Evolutionary conservation across 139 green algal genomes (phyloP).

Genomic region (Chlorella sp.): DNA sequence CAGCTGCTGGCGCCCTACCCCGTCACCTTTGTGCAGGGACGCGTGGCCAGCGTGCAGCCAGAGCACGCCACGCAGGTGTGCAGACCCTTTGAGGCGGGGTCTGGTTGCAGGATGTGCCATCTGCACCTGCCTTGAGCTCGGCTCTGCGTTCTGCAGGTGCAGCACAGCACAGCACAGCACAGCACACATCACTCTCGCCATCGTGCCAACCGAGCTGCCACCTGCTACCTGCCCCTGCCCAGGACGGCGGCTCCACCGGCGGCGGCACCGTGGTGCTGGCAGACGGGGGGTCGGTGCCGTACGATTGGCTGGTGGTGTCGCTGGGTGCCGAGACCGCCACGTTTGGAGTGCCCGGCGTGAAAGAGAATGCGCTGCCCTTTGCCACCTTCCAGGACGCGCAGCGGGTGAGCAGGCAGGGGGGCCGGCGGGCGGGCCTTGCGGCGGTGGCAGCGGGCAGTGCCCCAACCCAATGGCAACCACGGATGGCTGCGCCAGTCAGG

Average conservation of each 20-base stretch:
- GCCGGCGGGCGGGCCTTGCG: neutral
- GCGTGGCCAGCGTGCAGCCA: constrained; percentile 42
- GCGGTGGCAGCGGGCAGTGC: neutral
- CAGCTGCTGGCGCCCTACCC: constrained; percentile 89
- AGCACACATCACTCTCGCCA: too few relatives aligned
- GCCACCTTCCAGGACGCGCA: constrained; percentile 78
- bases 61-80: constrained; percentile 12
- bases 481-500: too few relatives aligned
- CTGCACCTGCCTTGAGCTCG: neutral
- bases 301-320: constrained; percentile 92
- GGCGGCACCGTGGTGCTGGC: constrained; percentile 67
- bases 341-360: constrained; percentile 82
- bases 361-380: constrained; percentile 86
- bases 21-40: constrained; percentile 84
- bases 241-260: constrained; percentile 27
- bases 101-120: neutral
- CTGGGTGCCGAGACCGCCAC: constrained; percentile 74
- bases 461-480: neutral
- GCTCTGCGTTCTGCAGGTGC: too few relatives aligned
- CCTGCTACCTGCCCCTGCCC: neutral
- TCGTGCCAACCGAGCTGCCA: neutral
- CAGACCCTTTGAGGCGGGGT: neutral
- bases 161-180: neutral
- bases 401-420: neutral
- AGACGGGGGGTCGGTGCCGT: constrained; percentile 68